Percentiles rank a stretch among this genome's conserved stretches.
Conservation (phyloP, 352 stramenopile genomes). For the Blastocystis sp. region DNA sequence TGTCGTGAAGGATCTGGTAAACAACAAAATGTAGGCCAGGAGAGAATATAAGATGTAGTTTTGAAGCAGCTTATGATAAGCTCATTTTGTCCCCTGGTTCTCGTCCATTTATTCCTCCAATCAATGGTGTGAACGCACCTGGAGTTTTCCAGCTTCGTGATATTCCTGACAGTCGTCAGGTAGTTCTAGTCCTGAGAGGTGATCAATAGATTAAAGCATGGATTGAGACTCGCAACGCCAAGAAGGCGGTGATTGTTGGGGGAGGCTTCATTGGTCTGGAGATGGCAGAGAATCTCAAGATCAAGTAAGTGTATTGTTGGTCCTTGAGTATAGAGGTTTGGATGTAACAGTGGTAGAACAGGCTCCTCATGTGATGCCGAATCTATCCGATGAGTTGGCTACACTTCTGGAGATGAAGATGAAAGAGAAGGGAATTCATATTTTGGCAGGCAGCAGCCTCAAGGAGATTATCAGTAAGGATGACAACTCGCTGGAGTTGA, state of each 20-base stretch:
- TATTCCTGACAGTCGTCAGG: conserved; percentile 69
- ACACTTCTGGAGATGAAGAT: conserved; percentile 72
- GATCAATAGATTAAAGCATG: conserved; percentile 74
- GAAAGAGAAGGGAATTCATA: conserved; percentile 71
- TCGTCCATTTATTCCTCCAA: conserved; percentile 74
- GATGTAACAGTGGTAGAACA: conserved; percentile 75
- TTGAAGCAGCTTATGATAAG: conserved; percentile 72
- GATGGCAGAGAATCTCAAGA: conserved; percentile 75
- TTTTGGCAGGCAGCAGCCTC: conserved; percentile 71
- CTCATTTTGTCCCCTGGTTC: conserved; percentile 74
- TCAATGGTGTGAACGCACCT: conserved; percentile 73
- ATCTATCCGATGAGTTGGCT: conserved; percentile 75
- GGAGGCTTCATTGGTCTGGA: conserved; percentile 76
- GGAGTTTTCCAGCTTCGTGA: conserved; percentile 74
- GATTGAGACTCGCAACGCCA: conserved; percentile 71
- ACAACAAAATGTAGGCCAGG: conserved; percentile 29
- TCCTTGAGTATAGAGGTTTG: conserved; percentile 65
- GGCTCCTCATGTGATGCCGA: conserved; percentile 73
- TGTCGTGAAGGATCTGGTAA: conserved; percentile 70
- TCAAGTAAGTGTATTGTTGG: conserved; percentile 11
- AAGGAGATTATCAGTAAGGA: conserved; percentile 55
- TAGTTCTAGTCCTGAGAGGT: conserved; percentile 63
- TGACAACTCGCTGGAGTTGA: conserved; percentile 70
- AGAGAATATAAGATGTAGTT: background rate
- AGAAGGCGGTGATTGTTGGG: conserved; percentile 74